These are phyloP conservation scores for Daldinia grandis DNA, from an alignment of 495 filamentous ascomycete genomes.

Conservation along the genomic window DNA sequence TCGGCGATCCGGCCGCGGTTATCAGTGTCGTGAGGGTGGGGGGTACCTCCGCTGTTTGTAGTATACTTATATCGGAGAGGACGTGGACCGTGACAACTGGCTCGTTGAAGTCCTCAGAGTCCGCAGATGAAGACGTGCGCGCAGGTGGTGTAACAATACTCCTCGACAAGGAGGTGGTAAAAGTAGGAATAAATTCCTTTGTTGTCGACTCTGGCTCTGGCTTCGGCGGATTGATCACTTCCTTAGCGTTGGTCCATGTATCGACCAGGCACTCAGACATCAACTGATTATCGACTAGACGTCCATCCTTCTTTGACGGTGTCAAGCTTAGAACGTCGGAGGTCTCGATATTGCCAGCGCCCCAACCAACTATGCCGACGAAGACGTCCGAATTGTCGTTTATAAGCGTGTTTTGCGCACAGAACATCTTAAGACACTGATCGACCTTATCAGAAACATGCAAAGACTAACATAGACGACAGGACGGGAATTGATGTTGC, in stretches of 20 bases:
- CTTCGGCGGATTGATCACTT: background rate
- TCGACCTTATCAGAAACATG: conserved; percentile 2
- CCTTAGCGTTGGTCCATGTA: conserved; percentile 41
- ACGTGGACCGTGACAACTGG: conserved; percentile 29
- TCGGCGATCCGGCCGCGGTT: conserved; percentile 30
- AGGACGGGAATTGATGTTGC: background rate
- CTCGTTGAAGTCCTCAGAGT: conserved; percentile 2
- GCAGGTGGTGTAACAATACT: background rate
- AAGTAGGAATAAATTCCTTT: background rate
- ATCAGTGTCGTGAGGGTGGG: conserved; percentile 31
- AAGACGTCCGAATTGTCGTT: conserved; percentile 62
- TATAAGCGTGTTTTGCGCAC: conserved; percentile 56
- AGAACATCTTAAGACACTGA: conserved; percentile 55
- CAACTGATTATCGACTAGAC: conserved; percentile 51
- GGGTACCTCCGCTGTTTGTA: conserved; percentile 21
- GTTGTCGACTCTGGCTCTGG: background rate
- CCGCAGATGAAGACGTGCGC: background rate
- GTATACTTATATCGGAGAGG: conserved; percentile 20
- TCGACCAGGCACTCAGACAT: conserved; percentile 51
- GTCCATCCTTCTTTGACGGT: conserved; percentile 50
- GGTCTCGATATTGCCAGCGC: conserved; percentile 57
- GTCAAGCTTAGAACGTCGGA: conserved; percentile 57
- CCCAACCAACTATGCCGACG: conserved; percentile 60
- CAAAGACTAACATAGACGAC: background rate
- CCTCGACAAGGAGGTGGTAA: background rate